Base-by-base conservation (phyloP, 139 green algal species). In the Micractinium sp. region DNA sequence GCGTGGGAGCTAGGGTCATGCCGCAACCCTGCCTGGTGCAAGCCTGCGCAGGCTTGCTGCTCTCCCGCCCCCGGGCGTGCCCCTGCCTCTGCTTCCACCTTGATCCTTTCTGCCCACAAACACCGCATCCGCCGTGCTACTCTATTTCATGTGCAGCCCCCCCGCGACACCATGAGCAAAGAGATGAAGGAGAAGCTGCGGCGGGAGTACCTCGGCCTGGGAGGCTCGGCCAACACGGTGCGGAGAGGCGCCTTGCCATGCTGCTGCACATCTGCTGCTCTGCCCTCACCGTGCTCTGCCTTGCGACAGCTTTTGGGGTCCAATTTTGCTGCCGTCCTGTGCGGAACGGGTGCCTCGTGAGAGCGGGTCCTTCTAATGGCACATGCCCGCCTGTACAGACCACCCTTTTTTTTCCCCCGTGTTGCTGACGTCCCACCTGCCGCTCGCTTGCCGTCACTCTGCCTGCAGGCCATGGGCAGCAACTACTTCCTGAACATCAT, bases 401-500 rank as follows among this genome's bases (percentile, higher is more conserved):
- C 53, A 36, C 82, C 29, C 9, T 77, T 78, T 16, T 16, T 31
- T 27, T 27, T 12, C 13, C 25, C 20, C 20, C 33, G 1, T 41
- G 16, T 71, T 0, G 29, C 56, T 60, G 18, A 25, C 19, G 9
- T 14, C 27, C 80, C 53, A 22, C 25, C 12, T 74, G 53, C 67
- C 25, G 3, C 22, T 31, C 20, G 7, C 5, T 9, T 56, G 47
- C 47, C 47, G 47, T 56, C n/a, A n/a, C n/a, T n/a, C 31, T 78
- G 61, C 0, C 27, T 87, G 87, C 81, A 91, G 88, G 29, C 27
- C 12, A 89, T 91, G 89, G 82, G 82, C 23, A 31, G 16, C 77
- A 89, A 89, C 89, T 91, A 87, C 71, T 93, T 93, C 67, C 76
- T 93, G 15, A 87, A 66, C 33, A 93, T 93, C 33, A 88, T 86